Base-by-base conservation (phyloP, 768 basidiomycete genomes). In the Rhodotorula graminis region DNA sequence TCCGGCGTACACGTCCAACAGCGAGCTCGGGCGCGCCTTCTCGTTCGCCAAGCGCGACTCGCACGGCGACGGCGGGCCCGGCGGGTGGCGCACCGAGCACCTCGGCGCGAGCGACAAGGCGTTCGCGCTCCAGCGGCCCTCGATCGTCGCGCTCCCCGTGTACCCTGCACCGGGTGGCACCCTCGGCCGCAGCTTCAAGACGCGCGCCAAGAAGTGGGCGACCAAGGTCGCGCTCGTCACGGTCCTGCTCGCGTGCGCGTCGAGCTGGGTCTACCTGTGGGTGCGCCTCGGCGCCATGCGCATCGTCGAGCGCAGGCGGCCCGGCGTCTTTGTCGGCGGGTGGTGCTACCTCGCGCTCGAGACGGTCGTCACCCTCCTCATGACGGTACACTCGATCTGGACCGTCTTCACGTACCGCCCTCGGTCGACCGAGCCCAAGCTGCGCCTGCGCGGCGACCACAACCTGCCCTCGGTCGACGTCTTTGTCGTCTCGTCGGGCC, bases 381-480 rank as follows among this genome's bases (percentile, higher is more conserved):
- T 60, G 42, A 61, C 65, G 2, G 40, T 69, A 33, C 65, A 65
- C 60, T 61, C 64, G 42, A 52, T 75, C 61, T 75, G 60, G 49
- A 52, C 44, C 42, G 59, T 65, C 53, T 21, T 71, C 40, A 69
- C 70, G 16, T 75, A 71, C 70, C 67, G 70, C 18, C 21, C 66
- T 18, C 65, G 65, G 50, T 50, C 64, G 16, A 25, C 63, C 23
- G 68, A 72, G 15, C 74, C 77, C 33, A 75, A 75, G 52, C 57
- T 73, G 50, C 64, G 72, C 21, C 55, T 78, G 42, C 71, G 77
- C 33, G 74, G 76, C 50, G 78, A 78, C 63, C 52, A 66, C 60
- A 75, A 71, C 69, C 65, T 78, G 8, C 78, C 78, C 21, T 72
- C 74, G 12, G 76, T 78, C 21, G 78, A 78, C 69, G 72, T 78